Conservation (phyloP, 495 filamentous ascomycete genomes). For the Penicillium canescens region DNA sequence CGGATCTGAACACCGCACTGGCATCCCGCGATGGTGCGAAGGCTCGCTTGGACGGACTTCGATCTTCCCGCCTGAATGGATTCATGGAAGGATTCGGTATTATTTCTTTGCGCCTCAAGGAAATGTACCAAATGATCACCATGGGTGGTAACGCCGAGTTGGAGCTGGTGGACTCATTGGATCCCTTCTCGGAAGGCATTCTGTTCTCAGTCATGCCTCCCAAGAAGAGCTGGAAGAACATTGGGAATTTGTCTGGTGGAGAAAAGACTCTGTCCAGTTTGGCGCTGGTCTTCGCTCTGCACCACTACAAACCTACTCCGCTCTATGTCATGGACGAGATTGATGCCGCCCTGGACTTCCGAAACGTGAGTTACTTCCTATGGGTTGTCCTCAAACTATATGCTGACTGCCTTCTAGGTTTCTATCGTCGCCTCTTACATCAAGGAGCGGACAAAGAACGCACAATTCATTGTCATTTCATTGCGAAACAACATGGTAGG, state of each 20-base stretch:
- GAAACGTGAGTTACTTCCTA: conserved; percentile 69
- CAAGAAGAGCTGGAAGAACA: conserved; percentile 99
- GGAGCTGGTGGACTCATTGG: conserved; percentile 90
- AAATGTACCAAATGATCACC: conserved; percentile 99
- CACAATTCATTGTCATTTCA: conserved; percentile 98
- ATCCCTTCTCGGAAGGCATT: conserved; percentile 96
- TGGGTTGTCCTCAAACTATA: neutral
- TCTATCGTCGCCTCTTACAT: conserved; percentile 98
- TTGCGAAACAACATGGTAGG: conserved; percentile 92
- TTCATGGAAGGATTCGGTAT: conserved; percentile 98
- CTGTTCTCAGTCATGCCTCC: conserved; percentile 97
- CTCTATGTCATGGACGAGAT: conserved; percentile 99
- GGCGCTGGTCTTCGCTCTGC: conserved; percentile 93
- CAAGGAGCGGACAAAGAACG: conserved; percentile 98
- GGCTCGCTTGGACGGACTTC: conserved; percentile 85
- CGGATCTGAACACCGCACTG: conserved; percentile 76
- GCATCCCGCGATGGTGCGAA: conserved; percentile 80
- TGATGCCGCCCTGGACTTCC: conserved; percentile 95
- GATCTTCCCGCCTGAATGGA: conserved; percentile 84
- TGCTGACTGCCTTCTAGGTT: conserved; percentile 57
- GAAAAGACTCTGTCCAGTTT: conserved; percentile 96
- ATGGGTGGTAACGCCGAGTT: conserved; percentile 99
- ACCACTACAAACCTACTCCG: conserved; percentile 97
- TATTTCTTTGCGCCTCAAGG: conserved; percentile 94
- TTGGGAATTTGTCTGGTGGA: conserved; percentile 88